Percentiles rank a stretch among this genome's conserved stretches.
phyloP scores from a whole-genome alignment of 2,329 filamentous ascomycete genomes.

The Penicillium fuscoglaucum region DNA sequence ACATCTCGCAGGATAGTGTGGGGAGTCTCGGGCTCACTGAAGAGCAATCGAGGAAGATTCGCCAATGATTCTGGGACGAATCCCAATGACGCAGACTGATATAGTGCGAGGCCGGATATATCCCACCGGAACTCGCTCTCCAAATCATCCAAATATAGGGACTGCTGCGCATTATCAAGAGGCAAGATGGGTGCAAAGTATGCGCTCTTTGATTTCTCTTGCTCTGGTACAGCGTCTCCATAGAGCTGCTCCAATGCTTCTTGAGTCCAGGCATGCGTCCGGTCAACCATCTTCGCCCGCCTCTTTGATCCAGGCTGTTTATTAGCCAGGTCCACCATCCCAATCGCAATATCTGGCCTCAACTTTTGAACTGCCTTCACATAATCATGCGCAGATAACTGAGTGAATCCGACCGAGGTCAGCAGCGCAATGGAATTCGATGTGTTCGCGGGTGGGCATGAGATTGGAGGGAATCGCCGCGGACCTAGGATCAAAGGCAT shows the following conservation, averaged over 20 bases:
- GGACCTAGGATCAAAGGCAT: constrained; percentile 72
- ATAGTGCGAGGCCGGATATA: constrained; percentile 73
- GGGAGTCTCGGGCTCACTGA: constrained; percentile 69
- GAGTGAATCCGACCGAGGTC: constrained; percentile 82
- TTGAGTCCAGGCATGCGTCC: constrained; percentile 79
- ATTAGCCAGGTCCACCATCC: constrained; percentile 70
- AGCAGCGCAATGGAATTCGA: constrained; percentile 71
- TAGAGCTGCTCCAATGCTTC: constrained; percentile 59
- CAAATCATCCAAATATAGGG: constrained; percentile 74
- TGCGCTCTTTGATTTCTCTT: constrained; percentile 46
- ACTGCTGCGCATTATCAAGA: constrained; percentile 71
- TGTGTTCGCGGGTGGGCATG: constrained; percentile 67
- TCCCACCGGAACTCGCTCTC: constrained; percentile 60
- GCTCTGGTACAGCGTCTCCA: constrained; percentile 32
- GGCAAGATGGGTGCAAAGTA: constrained; percentile 70
- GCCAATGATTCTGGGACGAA: constrained; percentile 64
- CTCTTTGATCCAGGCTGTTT: constrained; percentile 67
- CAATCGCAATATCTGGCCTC: constrained; percentile 76
- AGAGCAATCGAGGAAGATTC: constrained; percentile 69
- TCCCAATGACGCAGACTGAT: constrained; percentile 68
- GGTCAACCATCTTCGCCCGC: constrained; percentile 77
- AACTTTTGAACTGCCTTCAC: constrained; percentile 63
- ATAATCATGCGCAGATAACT: constrained; percentile 69
- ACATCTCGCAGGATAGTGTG: constrained; percentile 76
- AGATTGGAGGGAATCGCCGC: constrained; percentile 73